Conservation (phyloP, 2,329 filamentous ascomycete species). For the Alternaria tenuissima region DNA sequence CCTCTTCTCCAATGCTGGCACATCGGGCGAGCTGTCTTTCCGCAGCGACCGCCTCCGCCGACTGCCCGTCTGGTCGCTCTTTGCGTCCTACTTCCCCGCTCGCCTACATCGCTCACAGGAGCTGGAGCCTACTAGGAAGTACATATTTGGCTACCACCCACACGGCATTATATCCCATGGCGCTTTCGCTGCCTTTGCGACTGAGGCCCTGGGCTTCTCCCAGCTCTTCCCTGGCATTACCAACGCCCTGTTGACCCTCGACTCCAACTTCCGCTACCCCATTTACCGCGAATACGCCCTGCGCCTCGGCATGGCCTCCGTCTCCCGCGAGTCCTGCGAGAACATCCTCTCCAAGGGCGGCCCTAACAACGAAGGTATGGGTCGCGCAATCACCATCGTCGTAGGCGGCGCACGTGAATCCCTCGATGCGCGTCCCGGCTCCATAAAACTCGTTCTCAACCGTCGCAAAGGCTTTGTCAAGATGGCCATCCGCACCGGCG, state of each 20-base stretch:
- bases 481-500: constrained; percentile 88
- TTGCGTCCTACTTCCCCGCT: constrained; percentile 92
- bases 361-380: constrained; percentile 80
- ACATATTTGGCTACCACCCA: constrained; percentile 96
- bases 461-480: constrained; percentile 93
- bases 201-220: constrained; percentile 86
- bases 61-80: constrained; percentile 82
- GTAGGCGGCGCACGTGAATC: constrained; percentile 92
- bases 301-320: constrained; percentile 83
- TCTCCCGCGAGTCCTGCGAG: constrained; percentile 90
- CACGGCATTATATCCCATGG: constrained; percentile 98
- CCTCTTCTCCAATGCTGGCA: constrained; percentile 78
- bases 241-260: constrained; percentile 91
- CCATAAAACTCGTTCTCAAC: constrained; percentile 78
- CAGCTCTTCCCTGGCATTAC: constrained; percentile 93
- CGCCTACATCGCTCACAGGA: constrained; percentile 83
- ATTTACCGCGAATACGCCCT: constrained; percentile 96
- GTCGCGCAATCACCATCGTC: constrained; percentile 95
- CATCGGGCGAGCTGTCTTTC: constrained; percentile 76
- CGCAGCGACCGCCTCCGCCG: constrained; percentile 79
- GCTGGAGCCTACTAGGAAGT: constrained; percentile 83
- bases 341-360: constrained; percentile 86
- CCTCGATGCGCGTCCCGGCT: constrained; percentile 83
- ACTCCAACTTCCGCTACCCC: constrained; percentile 92
- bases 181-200: constrained; percentile 91